Base-by-base conservation (phyloP, 306 rosid genomes). In the Senna siamea region DNA sequence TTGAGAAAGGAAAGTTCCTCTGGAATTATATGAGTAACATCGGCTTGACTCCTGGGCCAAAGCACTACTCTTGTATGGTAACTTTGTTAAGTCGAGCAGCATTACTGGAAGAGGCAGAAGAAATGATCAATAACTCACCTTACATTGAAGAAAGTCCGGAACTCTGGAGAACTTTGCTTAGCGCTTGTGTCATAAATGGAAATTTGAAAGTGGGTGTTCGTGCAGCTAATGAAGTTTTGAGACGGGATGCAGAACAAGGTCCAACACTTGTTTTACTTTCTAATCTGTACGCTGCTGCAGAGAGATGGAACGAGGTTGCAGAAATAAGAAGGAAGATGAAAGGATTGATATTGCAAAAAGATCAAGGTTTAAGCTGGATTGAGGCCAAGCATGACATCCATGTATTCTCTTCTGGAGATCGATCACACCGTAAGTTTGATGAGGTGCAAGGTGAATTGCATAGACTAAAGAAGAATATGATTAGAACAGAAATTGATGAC, bases 61-160 rank as follows among this genome's bases (percentile, higher is more conserved):
- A 91, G 85, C 96, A 89, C 85, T 89, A 88, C 80, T 85, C 95
- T 63, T 94, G 96, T 79, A 91, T 94, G 95, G 89, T 91, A 23
- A 78, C 88, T 66, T 75, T 91, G 85, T 78, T 91, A 73, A 84
- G 97, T 69, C 85, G 93, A 12, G 92, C 91, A 47, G 88, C 84
- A 12, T 75, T 88, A 38, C 59, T 91, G 3, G 89, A 89, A 51
- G 96, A 87, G 76, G 92, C 95, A 14, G 85, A 87, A 79, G 87
- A 84, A 51, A 78, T 88, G 59, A 91, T 93, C 73, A 53, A 23
- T 1, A 69, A 76, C 55, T 93, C 96, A 22, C 91, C 97, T 26
- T 85, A 74, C 71, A 18, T 50, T 28, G 87, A 88, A 63, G 79
- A 86, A 30, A 83, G 81, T 44, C 54, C 67, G 8, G 93, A 91